Evolutionary conservation across 306 rosid genomes (phyloP), one percentile per base, ranked within the genome.

Genomic region (Vachellia collinsii): DNA sequence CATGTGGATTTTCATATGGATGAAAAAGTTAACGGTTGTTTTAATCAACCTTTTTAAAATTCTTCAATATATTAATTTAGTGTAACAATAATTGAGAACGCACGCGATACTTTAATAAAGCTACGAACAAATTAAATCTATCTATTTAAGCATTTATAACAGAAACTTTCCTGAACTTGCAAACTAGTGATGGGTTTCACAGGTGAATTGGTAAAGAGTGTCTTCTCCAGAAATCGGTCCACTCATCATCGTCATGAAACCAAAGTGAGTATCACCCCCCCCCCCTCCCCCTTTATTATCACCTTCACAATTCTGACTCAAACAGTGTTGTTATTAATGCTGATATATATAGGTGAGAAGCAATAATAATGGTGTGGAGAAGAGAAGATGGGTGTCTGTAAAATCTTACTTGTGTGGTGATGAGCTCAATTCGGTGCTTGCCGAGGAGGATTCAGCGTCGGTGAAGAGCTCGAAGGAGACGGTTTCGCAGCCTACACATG

Each of bases 391-490:
- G 98, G 76, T 84, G 70, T 87, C 93, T 16, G 94, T 92, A 47
- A 94, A 91, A 79, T 87, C 97, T 72, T 94, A 92, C 79, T 82
- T 94, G n/a, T 94, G 98, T 70, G 97, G 98, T 2, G 93, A 92
- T 63, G 97, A 94, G 71, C 83, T 87, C 84, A 90, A 87, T 80
- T 94, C 97, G 75, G 91, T 91, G 10, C 79, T 84, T 73, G 94
- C 90, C 13, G 92, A 90, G 81, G 87, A 91, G 70, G 97, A 92
- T 79, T 90, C 97, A 11, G 91, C 83, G 59, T 94, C 94, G 29
- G 59, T 87, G 76, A 86, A 83, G 84, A 89, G 92, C 82, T 91
- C 89, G 14, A 93, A 86, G 65, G 87, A 78, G 20, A 90, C 88
- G 16, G 89, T 91, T 63, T 78, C 90, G 38, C 97, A 92, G 76